Conservation (phyloP, 306 rosid species). For the Prunus mira region DNA sequence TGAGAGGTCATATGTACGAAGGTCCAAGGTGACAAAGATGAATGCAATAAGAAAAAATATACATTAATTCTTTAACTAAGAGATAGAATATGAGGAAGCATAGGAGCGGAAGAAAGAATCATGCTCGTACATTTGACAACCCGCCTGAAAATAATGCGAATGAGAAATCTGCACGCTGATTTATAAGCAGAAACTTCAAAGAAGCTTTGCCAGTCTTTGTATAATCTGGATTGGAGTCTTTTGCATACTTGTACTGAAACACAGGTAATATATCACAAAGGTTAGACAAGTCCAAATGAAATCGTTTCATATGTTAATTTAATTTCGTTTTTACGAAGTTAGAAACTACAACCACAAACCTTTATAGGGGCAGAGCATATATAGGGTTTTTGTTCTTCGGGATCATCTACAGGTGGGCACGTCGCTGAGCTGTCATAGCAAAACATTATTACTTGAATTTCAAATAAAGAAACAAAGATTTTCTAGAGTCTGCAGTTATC, state of each 20-base stretch:
- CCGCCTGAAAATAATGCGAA: slow-evolving; percentile 81
- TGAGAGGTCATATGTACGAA: too few relatives aligned
- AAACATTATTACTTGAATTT: slow-evolving; percentile 3
- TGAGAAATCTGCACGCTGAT: slow-evolving; percentile 94
- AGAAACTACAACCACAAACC: slow-evolving; percentile 7
- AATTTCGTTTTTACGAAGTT: background rate
- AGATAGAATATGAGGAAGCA: background rate
- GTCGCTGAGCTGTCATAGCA: slow-evolving; percentile 20
- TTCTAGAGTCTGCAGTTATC: background rate
- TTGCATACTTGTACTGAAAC: slow-evolving; percentile 64
- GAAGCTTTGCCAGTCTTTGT: slow-evolving; percentile 58
- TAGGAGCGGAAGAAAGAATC: background rate
- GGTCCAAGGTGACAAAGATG: background rate
- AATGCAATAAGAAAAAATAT: background rate
- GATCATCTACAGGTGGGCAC: slow-evolving; percentile 27
- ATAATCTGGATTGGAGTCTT: slow-evolving; percentile 41
- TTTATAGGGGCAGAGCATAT: slow-evolving; percentile 37
- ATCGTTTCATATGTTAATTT: background rate
- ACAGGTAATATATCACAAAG: slow-evolving; percentile 3
- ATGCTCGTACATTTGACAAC: slow-evolving; percentile 46
- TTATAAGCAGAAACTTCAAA: slow-evolving; percentile 68
- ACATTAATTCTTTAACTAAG: background rate
- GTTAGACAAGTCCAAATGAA: slow-evolving; percentile 2
- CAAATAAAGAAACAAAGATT: background rate
- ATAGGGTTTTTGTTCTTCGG: slow-evolving; percentile 26